These are phyloP conservation scores for Xylaria bambusicola DNA, from an alignment of 495 filamentous ascomycete species.

Conservation along the genomic window DNA sequence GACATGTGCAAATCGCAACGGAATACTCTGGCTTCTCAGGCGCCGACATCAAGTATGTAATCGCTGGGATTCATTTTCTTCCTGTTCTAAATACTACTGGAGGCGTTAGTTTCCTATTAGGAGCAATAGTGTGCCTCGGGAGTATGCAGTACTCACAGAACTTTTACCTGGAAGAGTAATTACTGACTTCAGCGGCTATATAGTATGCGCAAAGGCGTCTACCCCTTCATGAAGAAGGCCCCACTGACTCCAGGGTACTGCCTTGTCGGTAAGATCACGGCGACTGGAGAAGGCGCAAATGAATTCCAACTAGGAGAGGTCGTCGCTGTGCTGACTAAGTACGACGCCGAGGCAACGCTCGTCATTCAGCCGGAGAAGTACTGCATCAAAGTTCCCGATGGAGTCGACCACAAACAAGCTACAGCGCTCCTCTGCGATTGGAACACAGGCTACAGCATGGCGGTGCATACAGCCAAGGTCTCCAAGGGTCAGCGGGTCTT, in stretches of 20 bases:
- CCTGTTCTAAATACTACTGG: no score
- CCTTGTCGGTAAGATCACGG: conserved; percentile 38
- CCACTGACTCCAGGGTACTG: conserved; percentile 48
- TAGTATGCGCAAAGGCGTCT: conserved; percentile 46
- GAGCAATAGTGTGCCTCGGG: no score
- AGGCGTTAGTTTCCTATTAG: no score
- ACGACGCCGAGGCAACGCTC: conserved; percentile 43
- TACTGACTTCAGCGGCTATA: no score
- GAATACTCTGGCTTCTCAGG: conserved; percentile 45
- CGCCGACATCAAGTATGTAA: conserved; percentile 44
- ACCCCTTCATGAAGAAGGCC: conserved; percentile 40
- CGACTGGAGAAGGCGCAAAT: conserved; percentile 29
- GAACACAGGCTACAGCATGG: conserved; percentile 47
- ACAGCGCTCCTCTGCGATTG: conserved; percentile 40
- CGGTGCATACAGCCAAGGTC: conserved; percentile 37
- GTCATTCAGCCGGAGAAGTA: conserved; percentile 45
- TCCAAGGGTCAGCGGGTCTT: conserved; percentile 42
- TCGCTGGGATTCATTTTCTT: no score
- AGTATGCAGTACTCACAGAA: no score
- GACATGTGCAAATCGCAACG: conserved; percentile 43
- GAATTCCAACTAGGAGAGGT: conserved; percentile 35
- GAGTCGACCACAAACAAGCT: conserved; percentile 36
- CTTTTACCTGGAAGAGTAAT: no score
- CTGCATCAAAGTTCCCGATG: conserved; percentile 37
- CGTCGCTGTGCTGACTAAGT: conserved; percentile 40